Evolutionary conservation across 1,139 yeast species (phyloP).

Genomic region (Entelexis paramagnoliae): DNA sequence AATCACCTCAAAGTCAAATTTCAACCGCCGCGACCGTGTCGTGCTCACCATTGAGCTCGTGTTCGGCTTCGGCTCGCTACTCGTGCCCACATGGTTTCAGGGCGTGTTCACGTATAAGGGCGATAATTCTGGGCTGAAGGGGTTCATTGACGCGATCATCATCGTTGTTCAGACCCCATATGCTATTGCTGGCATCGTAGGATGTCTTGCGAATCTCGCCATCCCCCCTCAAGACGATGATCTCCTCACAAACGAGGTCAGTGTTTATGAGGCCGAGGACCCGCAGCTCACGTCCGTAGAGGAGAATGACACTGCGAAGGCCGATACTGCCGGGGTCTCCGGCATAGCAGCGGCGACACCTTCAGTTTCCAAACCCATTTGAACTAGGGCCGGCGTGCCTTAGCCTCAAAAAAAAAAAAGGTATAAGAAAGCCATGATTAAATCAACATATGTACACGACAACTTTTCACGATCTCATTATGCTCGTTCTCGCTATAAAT

Average conservation of each 20-base stretch:
- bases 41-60: constrained; percentile 64
- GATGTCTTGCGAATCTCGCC: constrained; percentile 56
- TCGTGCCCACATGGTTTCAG: constrained; percentile 68
- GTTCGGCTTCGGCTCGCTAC: constrained; percentile 69
- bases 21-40: constrained; percentile 81
- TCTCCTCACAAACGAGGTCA: neutral
- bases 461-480: too few relatives aligned
- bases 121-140: constrained; percentile 48
- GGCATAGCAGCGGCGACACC: too few relatives aligned
- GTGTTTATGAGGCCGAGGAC: neutral
- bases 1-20: constrained; percentile 62
- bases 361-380: too few relatives aligned
- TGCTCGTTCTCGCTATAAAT: too few relatives aligned
- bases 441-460: neutral
- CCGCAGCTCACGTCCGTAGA: neutral
- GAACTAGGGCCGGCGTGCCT: too few relatives aligned
- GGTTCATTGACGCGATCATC: constrained; percentile 69
- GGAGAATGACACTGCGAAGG: too few relatives aligned
- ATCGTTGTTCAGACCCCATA: constrained; percentile 83
- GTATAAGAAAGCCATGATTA: too few relatives aligned
- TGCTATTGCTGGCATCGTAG: constrained; percentile 71
- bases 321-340: too few relatives aligned
- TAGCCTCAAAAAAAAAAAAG: too few relatives aligned
- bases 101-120: constrained; percentile 70
- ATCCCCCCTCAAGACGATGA: constrained; percentile 37